Evolutionary conservation across 225 moss, liverwort and hornwort species (phyloP).

Genomic region (Neckera pumila): DNA sequence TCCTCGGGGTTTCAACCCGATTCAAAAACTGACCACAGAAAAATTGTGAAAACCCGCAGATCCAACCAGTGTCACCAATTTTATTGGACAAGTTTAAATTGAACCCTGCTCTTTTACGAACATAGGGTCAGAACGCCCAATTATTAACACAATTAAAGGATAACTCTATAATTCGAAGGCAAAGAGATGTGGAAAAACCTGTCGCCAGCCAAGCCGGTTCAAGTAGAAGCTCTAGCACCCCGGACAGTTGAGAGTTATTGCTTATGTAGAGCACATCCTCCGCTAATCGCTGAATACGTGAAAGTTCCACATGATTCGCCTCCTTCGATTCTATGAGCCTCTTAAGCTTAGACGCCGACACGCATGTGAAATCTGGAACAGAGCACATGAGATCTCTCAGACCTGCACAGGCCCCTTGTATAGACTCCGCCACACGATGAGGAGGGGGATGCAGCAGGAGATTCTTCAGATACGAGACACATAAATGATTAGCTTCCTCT

Average conservation of each 20-base stretch:
- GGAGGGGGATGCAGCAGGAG: conserved; percentile 85
- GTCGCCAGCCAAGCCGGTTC: conserved; percentile 91
- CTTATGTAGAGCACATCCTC: conserved; percentile 76
- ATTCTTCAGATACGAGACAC: conserved; percentile 67
- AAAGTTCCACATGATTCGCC: conserved; percentile 71
- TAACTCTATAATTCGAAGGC: not conserved
- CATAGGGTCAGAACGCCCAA: not conserved
- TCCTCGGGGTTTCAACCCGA: not conserved
- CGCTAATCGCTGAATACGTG: conserved; percentile 63
- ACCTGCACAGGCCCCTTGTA: conserved; percentile 43
- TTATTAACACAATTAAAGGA: not conserved
- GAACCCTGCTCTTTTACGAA: not conserved
- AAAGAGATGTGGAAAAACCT: conserved; percentile 7
- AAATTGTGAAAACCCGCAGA: not conserved
- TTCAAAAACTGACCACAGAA: not conserved
- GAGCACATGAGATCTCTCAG: conserved; percentile 35
- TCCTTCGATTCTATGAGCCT: conserved; percentile 77
- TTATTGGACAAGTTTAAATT: not conserved
- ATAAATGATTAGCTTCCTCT: conserved; percentile 46
- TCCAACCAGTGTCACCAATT: not conserved
- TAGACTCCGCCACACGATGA: conserved; percentile 50
- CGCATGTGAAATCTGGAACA: conserved; percentile 79
- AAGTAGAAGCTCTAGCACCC: conserved; percentile 48
- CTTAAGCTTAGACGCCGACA: conserved; percentile 72
- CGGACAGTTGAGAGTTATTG: conserved; percentile 27